phyloP scores from a whole-genome alignment of 768 basidiomycete species.

The Suillus cothurnatus region DNA sequence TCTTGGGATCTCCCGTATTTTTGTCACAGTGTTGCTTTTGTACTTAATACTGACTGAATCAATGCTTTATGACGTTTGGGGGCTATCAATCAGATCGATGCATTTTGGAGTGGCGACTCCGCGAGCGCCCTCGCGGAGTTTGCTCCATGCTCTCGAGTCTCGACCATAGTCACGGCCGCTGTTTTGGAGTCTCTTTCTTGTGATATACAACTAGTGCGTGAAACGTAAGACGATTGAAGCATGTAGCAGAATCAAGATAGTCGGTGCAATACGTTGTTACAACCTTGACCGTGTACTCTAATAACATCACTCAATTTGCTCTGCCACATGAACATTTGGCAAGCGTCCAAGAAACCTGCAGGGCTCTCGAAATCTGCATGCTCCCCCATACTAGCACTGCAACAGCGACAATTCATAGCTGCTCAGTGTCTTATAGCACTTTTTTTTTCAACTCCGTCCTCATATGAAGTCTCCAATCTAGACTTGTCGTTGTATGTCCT shows the following conservation, averaged over 20 bases:
- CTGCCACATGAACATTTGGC: not conserved
- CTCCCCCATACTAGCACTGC: no score
- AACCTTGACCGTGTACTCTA: not conserved
- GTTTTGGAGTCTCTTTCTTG: not conserved
- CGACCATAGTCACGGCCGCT: not conserved
- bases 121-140: conserved; percentile 30
- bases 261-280: not conserved
- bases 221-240: not conserved
- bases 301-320: not conserved
- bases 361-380: not conserved
- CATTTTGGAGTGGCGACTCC: conserved; percentile 18
- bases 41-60: conserved; percentile 9
- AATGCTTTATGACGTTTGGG: conserved; percentile 1
- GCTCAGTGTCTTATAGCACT: not conserved
- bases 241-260: not conserved
- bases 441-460: not conserved
- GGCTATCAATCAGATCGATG: not conserved
- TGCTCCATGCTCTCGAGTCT: conserved; percentile 2
- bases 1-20: not conserved
- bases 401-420: not conserved
- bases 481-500: not conserved
- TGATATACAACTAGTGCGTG: not conserved
- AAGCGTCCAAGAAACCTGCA: not conserved
- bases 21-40: conserved; percentile 6
- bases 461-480: not conserved